These are phyloP conservation scores for Globisporangium cederbergense DNA, from an alignment of 352 stramenopile genomes.

Conservation along the genomic window DNA sequence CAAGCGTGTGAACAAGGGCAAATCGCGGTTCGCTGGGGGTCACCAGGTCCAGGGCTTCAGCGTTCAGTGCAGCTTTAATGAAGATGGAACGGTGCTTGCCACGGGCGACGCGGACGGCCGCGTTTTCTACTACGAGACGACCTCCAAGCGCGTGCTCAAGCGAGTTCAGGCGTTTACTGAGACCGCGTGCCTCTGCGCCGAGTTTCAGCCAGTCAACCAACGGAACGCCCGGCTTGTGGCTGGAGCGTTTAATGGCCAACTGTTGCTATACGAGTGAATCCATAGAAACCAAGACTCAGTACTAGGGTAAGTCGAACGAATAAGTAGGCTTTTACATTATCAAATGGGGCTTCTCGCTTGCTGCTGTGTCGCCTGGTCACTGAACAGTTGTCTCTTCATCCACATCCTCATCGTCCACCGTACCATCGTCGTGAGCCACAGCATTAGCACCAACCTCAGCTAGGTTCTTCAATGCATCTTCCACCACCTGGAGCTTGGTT, in stretches of 20 bases:
- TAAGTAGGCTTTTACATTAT: background rate
- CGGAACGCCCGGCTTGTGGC: slow-evolving; percentile 20
- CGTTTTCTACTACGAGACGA: slow-evolving; percentile 40
- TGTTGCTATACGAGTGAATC: slow-evolving; percentile 17
- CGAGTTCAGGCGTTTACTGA: slow-evolving; percentile 19
- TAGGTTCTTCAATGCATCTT: slow-evolving; percentile 21
- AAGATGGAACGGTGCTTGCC: slow-evolving; percentile 36
- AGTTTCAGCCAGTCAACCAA: slow-evolving; percentile 23
- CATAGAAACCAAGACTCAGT: background rate
- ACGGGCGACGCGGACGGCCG: slow-evolving; percentile 43
- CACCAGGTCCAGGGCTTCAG: slow-evolving; percentile 42
- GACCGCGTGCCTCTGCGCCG: slow-evolving; percentile 29
- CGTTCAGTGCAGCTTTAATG: slow-evolving; percentile 54
- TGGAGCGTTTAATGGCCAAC: slow-evolving; percentile 22
- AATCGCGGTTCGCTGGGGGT: slow-evolving; percentile 19
- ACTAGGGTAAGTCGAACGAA: background rate
- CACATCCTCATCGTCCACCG: slow-evolving; percentile 8
- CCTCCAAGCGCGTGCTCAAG: slow-evolving; percentile 20
- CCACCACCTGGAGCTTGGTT: slow-evolving; percentile 53
- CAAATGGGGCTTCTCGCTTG: background rate
- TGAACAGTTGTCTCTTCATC: slow-evolving; percentile 2
- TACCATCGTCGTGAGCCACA: background rate
- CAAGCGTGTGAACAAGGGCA: slow-evolving; percentile 39
- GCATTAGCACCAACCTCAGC: background rate
- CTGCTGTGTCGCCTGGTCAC: background rate